Base-by-base conservation (phyloP, 768 basidiomycete genomes). In the Boletus subcaerulescens region DNA sequence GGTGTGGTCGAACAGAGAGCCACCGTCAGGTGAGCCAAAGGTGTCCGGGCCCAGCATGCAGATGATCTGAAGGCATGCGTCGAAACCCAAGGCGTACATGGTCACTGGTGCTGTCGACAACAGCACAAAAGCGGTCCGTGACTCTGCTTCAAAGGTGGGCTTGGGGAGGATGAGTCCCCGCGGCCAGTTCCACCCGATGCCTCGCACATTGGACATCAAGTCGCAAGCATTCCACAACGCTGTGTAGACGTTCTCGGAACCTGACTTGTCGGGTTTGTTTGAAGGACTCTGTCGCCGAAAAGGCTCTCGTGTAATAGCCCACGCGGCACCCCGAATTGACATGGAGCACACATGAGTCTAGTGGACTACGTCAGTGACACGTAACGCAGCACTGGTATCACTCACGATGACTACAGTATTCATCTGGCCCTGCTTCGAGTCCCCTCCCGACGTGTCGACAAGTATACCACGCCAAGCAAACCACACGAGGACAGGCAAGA, bases 401-500 rank as follows among this genome's bases (percentile, higher is more conserved):
- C 68, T 60, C 35, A 68, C 68, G 13, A 58, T 33, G 38, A 68
- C 18, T 5, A 46, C 24, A 9, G 51, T 45, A 40, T 68, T 66
- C 41, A 22, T 10, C 10, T 50, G 55, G 13, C 20, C 53, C 38
- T 53, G 53, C 24, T 32, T 55, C 4, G 52, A 52, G 29, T 60
- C 48, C 6, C 60, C 68, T 18, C 66, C 63, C 4, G 66, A 62
- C 52, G 59, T 18, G 45, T 70, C 66, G 14, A 69, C 50, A 9
- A 61, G 53, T 1, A 29, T 66, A 4, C 74, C 76, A 22, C 76
- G 73, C 62, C 77, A 82, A 8, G 76, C 62, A 4, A 68, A 59
- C 70, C 74, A 80, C 14, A 80, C 56, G 3, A 78, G 67, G 35
- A 81, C 54, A 5, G 82, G 80, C 4, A 84, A 67, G 20, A 83